Evolutionary conservation across 2,329 filamentous ascomycete species (phyloP), one percentile per base, ranked within the genome.

Genomic region (Diplodia corticola): DNA sequence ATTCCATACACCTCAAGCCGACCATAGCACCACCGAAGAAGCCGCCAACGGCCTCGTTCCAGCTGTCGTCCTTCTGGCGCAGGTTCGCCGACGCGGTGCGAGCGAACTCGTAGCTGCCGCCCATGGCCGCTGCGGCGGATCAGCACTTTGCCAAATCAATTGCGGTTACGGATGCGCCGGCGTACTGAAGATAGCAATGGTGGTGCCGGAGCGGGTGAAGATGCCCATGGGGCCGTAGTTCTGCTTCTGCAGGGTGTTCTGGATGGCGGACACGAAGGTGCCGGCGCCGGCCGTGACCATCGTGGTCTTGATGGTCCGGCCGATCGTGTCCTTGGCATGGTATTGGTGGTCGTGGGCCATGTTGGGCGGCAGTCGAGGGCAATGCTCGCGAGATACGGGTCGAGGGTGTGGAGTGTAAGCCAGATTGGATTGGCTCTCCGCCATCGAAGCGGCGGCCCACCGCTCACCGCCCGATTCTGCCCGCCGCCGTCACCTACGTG

Each of bases 211-310:
- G 74, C 88, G 87, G 54, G 91, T 91, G 76, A 98, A 89, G 74
- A 97, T 85, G 71, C 91, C 91, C 82, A 89, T 87, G 69, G 89
- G 85, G 72, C 93, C 92, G 70, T 95, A 83, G 79, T 97, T 97
- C 77, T 87, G 85, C 82, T 88, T 93, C 65, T 89, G 85, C 72
- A 97, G 85, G 67, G 93, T 92, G 83, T 96, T 98, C 82, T 93
- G 91, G 70, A 96, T 85, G 65, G 91, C 89, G 60, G 92, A 90
- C 68, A 90, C 77, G 78, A 92, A 85, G 75, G 91, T 81, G 73
- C 93, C 93, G 68, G 86, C 85, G 67, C 82, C 81, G 74, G 88
- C 88, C 68, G 89, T 88, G 72, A 92, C 80, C 69, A 88, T 74
- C 48, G 85, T 86, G 68, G 88, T 87, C 76, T 86, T 88, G 75